Evolutionary conservation across 495 filamentous ascomycete species (phyloP), one percentile per base, ranked within the genome.

Genomic region (Melanomma pulvis-pyrius): DNA sequence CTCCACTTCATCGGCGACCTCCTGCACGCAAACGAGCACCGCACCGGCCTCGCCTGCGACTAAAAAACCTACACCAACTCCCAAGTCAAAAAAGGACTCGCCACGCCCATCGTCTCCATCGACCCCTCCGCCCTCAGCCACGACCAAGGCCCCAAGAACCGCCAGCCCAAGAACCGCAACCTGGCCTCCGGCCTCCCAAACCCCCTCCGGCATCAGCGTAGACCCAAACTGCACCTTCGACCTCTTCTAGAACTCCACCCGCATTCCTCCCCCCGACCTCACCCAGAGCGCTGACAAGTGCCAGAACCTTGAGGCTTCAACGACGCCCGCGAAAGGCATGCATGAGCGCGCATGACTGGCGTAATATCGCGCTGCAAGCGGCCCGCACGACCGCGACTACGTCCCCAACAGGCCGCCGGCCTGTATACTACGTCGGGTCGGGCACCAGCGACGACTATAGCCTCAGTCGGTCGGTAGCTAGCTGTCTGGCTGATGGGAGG

Each of bases 151-250:
- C 79, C 53, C 34, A 72, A 82, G 62, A 79, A 83, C 7, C 76
- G 87, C 21, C 88, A 86, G 86, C 81, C 86, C 70, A 88, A 88
- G 75, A 88, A 88, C 77, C 78, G 86, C 0, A 82, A 85, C 46
- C 71, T 75, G 1, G 74, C 70, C 36, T 66, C 72, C 8, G 77
- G 67, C 32, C 68, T 76, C 5, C 9, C 48, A 24, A 19, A 19
- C 7, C 64, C 12, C 39, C 61, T 5, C 19, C 41, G 3, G 44
- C n/a, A n/a, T 86, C 46, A 86, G 86, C 26, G 78, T 75, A 19
- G 86, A 88, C 68, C 80, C 86, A 67, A 88, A 88, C 76, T 82
- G 86, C 57, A 88, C 88, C 78, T 88, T 86, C 84, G 72, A 81
- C 28, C 80, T 75, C 67, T 63, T 82, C 54, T 86, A 84, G 84